These are phyloP conservation scores for Diplocarpon rosae DNA, from an alignment of 2,329 filamentous ascomycete genomes.

Conservation along the genomic window DNA sequence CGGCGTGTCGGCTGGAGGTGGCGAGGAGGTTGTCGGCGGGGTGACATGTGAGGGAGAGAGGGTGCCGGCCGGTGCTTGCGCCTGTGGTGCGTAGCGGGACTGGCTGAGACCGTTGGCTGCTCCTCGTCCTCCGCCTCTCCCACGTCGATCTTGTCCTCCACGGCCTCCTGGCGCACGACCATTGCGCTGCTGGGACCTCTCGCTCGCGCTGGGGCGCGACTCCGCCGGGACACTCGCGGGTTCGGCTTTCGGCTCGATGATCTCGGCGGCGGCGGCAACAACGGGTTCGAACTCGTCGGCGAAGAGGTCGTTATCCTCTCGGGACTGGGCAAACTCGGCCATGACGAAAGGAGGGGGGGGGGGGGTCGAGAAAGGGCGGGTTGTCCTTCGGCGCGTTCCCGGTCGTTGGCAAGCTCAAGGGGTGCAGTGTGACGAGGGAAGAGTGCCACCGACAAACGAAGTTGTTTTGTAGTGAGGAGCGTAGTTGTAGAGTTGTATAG, in stretches of 20 bases:
- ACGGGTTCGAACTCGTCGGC: slow-evolving; percentile 27
- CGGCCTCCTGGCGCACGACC: slow-evolving; percentile 9
- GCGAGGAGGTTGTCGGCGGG: neutral
- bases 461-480: too few relatives aligned
- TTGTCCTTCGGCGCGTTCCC: neutral
- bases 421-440: neutral
- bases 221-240: neutral
- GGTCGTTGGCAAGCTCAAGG: neutral
- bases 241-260: slow-evolving; percentile 11
- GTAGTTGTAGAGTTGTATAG: too few relatives aligned
- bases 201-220: neutral
- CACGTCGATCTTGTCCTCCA: slow-evolving; percentile 8
- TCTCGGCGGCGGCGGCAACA: slow-evolving; percentile 10
- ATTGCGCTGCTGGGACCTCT: slow-evolving; percentile 1
- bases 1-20: neutral
- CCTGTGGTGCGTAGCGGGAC: slow-evolving; percentile 17
- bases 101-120: slow-evolving; percentile 13
- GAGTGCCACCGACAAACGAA: neutral
- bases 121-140: slow-evolving; percentile 12
- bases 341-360: slow-evolving; percentile 7
- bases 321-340: slow-evolving; percentile 28
- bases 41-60: slow-evolving; percentile 1
- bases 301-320: slow-evolving; percentile 27
- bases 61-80: slow-evolving; percentile 4
- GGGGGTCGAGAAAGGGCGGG: neutral